Conservation (phyloP, 2,329 filamentous ascomycete species). For the Neonectria hederae region DNA sequence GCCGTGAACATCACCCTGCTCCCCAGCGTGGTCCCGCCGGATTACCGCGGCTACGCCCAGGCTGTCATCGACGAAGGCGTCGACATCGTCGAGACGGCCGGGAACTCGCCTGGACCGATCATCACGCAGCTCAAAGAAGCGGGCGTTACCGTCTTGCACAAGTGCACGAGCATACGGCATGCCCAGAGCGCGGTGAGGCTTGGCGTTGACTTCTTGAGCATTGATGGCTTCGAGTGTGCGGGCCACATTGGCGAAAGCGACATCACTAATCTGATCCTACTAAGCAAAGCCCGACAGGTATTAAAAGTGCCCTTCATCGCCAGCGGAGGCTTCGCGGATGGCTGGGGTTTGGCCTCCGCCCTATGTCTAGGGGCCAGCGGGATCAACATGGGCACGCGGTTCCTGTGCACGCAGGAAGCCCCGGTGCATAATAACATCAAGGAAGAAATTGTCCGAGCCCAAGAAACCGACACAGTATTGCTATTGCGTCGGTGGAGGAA, state of each 20-base stretch:
- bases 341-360: constrained; percentile 90
- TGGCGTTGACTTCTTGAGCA: constrained; percentile 94
- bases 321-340: constrained; percentile 94
- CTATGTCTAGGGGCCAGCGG: constrained; percentile 90
- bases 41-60: constrained; percentile 92
- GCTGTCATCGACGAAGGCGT: constrained; percentile 94
- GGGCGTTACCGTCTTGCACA: constrained; percentile 85
- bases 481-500: constrained; percentile 93
- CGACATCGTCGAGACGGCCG: constrained; percentile 90
- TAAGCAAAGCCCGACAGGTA: constrained; percentile 84
- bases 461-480: constrained; percentile 91
- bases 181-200: constrained; percentile 93
- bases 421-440: constrained; percentile 96
- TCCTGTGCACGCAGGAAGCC: constrained; percentile 95
- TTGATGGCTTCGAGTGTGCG: constrained; percentile 98
- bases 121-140: constrained; percentile 88
- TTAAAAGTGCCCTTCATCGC: constrained; percentile 93
- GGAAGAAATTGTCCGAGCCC: constrained; percentile 85
- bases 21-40: constrained; percentile 86
- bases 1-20: constrained; percentile 96
- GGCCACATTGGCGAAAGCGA: constrained; percentile 88
- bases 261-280: constrained; percentile 89
- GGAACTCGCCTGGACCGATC: constrained; percentile 87
- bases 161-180: constrained; percentile 96
- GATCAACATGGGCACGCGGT: constrained; percentile 98